These are phyloP conservation scores for Ophiocordyceps polyrhachis-furcata DNA, from an alignment of 2,329 filamentous ascomycete genomes.

Conservation along the genomic window DNA sequence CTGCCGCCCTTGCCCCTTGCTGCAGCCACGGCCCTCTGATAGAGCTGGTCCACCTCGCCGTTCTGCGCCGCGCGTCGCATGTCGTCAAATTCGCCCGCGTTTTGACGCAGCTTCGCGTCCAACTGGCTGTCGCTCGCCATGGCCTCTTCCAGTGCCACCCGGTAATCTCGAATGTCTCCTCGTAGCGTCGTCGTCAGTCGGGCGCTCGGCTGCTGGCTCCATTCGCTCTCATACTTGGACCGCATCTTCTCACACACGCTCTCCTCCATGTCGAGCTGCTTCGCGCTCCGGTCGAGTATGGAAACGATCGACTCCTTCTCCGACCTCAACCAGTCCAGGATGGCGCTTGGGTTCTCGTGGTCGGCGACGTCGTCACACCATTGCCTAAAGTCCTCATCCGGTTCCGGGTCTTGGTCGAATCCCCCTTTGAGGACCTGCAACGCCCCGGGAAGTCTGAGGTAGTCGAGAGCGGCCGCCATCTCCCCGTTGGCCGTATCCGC, in stretches of 20 bases:
- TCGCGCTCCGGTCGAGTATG: conserved; percentile 60
- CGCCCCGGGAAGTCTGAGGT: conserved; percentile 74
- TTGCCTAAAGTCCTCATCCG: conserved; percentile 77
- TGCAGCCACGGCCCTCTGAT: conserved; percentile 71
- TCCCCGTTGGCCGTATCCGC: conserved; percentile 87
- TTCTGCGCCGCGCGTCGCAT: conserved; percentile 81
- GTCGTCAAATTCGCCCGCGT: conserved; percentile 79
- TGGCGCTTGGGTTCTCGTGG: conserved; percentile 58
- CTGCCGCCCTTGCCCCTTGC: conserved; percentile 47
- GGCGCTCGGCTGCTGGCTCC: conserved; percentile 93
- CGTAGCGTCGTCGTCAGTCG: conserved; percentile 74
- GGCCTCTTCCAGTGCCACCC: conserved; percentile 77
- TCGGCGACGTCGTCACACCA: conserved; percentile 91
- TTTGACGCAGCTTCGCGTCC: conserved; percentile 65
- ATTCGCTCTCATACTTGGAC: conserved; percentile 86
- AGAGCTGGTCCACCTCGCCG: conserved; percentile 73
- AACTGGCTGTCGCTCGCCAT: conserved; percentile 71
- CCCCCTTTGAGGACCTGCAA: conserved; percentile 85
- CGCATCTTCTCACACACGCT: conserved; percentile 98
- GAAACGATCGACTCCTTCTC: conserved; percentile 60
- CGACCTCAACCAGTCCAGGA: conserved; percentile 60
- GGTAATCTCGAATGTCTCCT: conserved; percentile 73
- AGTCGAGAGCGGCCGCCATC: conserved; percentile 89
- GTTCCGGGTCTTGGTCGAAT: conserved; percentile 71
- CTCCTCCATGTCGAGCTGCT: conserved; percentile 91